Base-by-base conservation (phyloP, 352 stramenopile genomes). In the Pseudoperonospora humuli region DNA sequence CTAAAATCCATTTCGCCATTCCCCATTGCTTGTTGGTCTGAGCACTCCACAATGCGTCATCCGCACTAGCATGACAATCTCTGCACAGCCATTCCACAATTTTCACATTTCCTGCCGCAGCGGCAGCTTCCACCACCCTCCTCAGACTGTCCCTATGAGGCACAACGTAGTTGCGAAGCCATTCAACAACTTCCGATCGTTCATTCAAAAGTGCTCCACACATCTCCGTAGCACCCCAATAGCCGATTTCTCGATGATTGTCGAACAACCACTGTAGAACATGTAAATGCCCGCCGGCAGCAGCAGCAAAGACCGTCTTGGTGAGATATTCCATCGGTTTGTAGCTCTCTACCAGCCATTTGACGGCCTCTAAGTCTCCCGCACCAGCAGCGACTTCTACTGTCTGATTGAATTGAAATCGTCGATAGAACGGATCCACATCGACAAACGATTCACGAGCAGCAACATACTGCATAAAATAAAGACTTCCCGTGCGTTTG, bases 101-200 rank as follows among this genome's bases (percentile, higher is more conserved):
- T 8, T 61, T 39, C 13, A 73, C 24, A 25, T 66, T 67, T 2
- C 59, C 59, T 29, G 35, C 28, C 3, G 52, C 38, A 13, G 55
- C 47, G 7, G 60, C 56, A 51, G 55, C 51, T 53, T 61, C 64
- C 50, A 85, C 68, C 39, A 64, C 45, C 18, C 58, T 57, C 39
- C 57, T 50, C 37, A 67, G n/a, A 61, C 31, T 50, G 31, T 59
- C 48, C 39, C 54, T 21, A 14, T 38, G 55, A 25, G 47, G 51
- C 8, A 28, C 19, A 3, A 51, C 60, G 8, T 61, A n/a, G 14
- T 57, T 37, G n/a, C 36, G 44, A 23, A 70, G 56, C 52, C 56
- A 66, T 27, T 47, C 27, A 7, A 66, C 21, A 5, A 66, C 51
- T 3, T 55, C 7, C 21, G 10, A 18, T 15, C 53, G 55, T 0